phyloP scores from a whole-genome alignment of 345 rosid species.

The Linum usitatissimum region DNA sequence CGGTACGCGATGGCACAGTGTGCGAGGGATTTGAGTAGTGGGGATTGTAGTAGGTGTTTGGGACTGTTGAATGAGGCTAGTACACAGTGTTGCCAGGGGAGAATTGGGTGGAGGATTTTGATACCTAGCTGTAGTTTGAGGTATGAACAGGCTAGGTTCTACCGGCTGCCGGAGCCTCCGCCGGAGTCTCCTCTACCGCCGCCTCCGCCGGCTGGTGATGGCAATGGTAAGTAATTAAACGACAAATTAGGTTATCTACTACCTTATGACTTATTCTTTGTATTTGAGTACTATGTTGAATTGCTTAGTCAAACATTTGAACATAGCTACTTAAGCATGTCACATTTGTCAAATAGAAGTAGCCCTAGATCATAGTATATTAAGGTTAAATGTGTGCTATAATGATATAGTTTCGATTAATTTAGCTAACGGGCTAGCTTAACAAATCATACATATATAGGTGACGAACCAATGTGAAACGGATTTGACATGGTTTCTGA shows the following conservation, averaged over 20 bases:
- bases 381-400: too few species aligned
- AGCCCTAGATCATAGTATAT: too few species aligned
- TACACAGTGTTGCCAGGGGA: slow-evolving; percentile 14
- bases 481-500: too few species aligned
- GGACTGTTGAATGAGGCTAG: not conserved
- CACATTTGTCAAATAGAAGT: too few species aligned
- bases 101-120: slow-evolving; percentile 24
- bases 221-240: slow-evolving; percentile 14
- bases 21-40: slow-evolving; percentile 23
- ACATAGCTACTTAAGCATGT: too few species aligned
- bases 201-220: not conserved
- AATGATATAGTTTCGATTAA: too few species aligned
- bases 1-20: slow-evolving; percentile 31
- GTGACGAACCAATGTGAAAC: too few species aligned
- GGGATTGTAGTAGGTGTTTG: slow-evolving; percentile 18
- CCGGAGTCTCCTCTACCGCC: slow-evolving; percentile 9
- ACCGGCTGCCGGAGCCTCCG: not conserved
- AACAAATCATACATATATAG: too few species aligned
- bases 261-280: too few species aligned
- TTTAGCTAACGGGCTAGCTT: too few species aligned
- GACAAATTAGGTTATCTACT: not conserved
- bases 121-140: slow-evolving; percentile 25
- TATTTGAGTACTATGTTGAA: too few species aligned
- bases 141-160: slow-evolving; percentile 19
- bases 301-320: too few species aligned